Percentiles rank a stretch among this genome's conserved stretches.
These are phyloP conservation scores for Suhomyces sp. DNA, from an alignment of 805 yeast genomes.

Conservation along the genomic window DNA sequence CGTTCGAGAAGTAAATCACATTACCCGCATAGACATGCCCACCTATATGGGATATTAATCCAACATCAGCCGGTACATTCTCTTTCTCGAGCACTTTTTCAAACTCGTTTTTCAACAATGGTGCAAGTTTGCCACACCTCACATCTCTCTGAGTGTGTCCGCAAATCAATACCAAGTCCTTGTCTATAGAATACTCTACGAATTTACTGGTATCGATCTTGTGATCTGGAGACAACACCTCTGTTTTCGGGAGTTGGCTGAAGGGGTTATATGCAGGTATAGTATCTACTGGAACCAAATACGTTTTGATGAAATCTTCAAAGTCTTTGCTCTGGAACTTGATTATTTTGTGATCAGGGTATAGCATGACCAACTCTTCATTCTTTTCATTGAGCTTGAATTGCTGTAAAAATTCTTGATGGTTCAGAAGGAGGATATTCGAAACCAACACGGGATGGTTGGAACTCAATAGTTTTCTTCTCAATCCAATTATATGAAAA, in stretches of 20 bases:
- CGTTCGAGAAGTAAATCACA: conserved; percentile 50
- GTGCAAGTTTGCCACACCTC: conserved; percentile 69
- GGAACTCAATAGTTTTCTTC: conserved; percentile 36
- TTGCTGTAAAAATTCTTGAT: conserved; percentile 7
- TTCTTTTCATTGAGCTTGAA: neutral
- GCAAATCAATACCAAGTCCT: conserved; percentile 52
- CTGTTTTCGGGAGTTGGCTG: neutral
- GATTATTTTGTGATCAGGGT: conserved; percentile 52
- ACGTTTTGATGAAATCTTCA: conserved; percentile 38
- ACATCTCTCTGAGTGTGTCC: conserved; percentile 64
- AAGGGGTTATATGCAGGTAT: conserved; percentile 26
- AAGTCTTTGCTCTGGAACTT: conserved; percentile 31
- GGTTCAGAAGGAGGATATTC: conserved; percentile 35
- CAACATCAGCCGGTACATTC: conserved; percentile 39
- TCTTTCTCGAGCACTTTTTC: conserved; percentile 34
- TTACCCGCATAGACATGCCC: conserved; percentile 90
- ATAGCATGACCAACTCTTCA: conserved; percentile 40
- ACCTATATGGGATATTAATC: conserved; percentile 72
- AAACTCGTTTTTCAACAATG: conserved; percentile 53
- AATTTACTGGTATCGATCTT: conserved; percentile 3
- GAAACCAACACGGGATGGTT: conserved; percentile 51
- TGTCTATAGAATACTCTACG: conserved; percentile 11
- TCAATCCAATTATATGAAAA: conserved; percentile 33
- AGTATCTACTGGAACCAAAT: conserved; percentile 35
- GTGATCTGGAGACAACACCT: neutral